These are phyloP conservation scores for Candida sp. DNA, from an alignment of 1,139 yeast species.

Conservation along the genomic window DNA sequence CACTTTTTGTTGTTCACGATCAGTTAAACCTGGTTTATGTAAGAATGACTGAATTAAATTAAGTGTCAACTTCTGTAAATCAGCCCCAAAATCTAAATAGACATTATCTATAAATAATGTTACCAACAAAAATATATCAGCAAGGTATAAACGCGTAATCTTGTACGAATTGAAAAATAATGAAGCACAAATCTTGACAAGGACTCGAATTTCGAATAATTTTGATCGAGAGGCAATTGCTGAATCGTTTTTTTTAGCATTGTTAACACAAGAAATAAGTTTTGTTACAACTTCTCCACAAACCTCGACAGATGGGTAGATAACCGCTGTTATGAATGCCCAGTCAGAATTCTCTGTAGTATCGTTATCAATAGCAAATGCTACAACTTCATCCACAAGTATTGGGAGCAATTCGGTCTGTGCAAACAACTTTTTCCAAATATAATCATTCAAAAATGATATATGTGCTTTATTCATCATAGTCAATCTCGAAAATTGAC, in stretches of 20 bases:
- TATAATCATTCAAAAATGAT: conserved; percentile 41
- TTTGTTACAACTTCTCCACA: conserved; percentile 64
- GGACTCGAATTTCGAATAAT: conserved; percentile 71
- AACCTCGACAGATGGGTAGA: conserved; percentile 73
- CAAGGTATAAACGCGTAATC: conserved; percentile 63
- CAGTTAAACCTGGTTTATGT: conserved; percentile 52
- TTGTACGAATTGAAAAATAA: conserved; percentile 70
- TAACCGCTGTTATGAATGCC: conserved; percentile 58
- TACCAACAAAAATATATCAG: conserved; percentile 70
- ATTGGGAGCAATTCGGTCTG: conserved; percentile 59
- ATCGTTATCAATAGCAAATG: conserved; percentile 72
- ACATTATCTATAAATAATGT: conserved; percentile 74
- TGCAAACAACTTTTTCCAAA: conserved; percentile 69
- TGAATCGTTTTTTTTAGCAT: conserved; percentile 44
- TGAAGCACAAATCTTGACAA: conserved; percentile 64
- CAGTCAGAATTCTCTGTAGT: conserved; percentile 64
- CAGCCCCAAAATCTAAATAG: conserved; percentile 63
- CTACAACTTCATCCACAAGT: conserved; percentile 69
- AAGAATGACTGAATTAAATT: conserved; percentile 73
- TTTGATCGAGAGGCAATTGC: conserved; percentile 58
- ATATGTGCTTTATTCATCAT: conserved; percentile 42
- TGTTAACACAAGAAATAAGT: conserved; percentile 49
- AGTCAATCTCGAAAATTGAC: conserved; percentile 63
- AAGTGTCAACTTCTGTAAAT: conserved; percentile 62
- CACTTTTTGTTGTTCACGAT: conserved; percentile 40